Base-by-base conservation (phyloP, 805 yeast species). In the Geotrichum ghanense region DNA sequence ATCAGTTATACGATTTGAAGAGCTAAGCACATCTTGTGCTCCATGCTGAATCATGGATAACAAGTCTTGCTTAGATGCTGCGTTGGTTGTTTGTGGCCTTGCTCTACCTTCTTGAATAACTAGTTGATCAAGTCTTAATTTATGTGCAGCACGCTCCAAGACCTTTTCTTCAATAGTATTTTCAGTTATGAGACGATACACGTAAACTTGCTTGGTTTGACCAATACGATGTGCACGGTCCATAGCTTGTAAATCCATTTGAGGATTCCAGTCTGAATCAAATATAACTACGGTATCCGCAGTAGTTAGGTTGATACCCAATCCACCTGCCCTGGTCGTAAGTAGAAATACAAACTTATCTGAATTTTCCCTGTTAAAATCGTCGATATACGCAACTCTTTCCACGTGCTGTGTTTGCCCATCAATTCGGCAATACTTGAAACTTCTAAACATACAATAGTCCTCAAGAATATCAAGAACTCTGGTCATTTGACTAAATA, bases 201-300 rank as follows among this genome's bases (percentile, higher is more conserved):
- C 97, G 56, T 80, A 75, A 6, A 90, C 98, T 67, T 90, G 98
- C 60, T 90, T 90, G 62, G 85, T 90, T 63, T 89, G 97, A 17
- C 97, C 97, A 60, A 89, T 89, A 70, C 97, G 79, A 61, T 89
- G 97, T 1, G 97, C 97, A 60, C 97, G 76, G 63, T 90, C 97
- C 97, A 89, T 89, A 1, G 97, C 97, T 67, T 89, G 97, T 57
- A 89, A 71, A 70, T 89, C 97, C 0, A 96, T 97, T 61, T 89
- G 97, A 1, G 97, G 97, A 60, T 89, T 89, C 97, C 97, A 89
- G 67, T 89, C 97, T 0, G 95, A 83, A 63, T 89, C 97, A 60
- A 78, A 90, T 22, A 89, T 64, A 2, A 89, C 76, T 44, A 89
- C 97, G 40, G 84, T 79, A 61, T 89, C 96, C 2, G 97, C 97